Conservation (phyloP, 331 rosid species). For the Pyracantha coccinea region DNA sequence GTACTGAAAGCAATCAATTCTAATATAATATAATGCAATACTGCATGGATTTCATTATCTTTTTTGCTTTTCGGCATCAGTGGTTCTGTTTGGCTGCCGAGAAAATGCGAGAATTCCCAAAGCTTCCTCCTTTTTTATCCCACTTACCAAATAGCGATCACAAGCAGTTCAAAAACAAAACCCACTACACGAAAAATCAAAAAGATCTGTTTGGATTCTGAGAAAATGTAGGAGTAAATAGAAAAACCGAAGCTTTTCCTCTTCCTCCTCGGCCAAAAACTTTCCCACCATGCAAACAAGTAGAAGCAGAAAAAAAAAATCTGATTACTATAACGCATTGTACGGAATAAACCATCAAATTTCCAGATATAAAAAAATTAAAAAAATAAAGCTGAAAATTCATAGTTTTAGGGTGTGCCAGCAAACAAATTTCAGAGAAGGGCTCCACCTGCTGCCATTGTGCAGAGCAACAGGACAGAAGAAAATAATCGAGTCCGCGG, state of each 20-base stretch:
- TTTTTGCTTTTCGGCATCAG: neutral
- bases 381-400: neutral
- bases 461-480: neutral
- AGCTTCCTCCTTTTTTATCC: neutral
- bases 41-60: neutral
- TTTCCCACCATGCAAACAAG: neutral
- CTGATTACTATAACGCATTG: neutral
- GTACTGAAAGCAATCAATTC: neutral
- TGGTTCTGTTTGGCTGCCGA: neutral
- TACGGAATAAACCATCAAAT: neutral
- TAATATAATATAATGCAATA: neutral
- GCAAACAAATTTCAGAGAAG: neutral
- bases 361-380: neutral
- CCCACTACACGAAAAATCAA: neutral
- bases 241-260: neutral
- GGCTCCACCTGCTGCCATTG: neutral
- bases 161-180: neutral
- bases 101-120: neutral
- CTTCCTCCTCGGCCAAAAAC: neutral
- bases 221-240: neutral
- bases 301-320: neutral
- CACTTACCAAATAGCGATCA: neutral
- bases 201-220: neutral
- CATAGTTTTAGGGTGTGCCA: neutral
- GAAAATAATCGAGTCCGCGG: neutral